Evolutionary conservation across 352 stramenopile genomes (phyloP).

Genomic region (Saprolegnia parasitica): DNA sequence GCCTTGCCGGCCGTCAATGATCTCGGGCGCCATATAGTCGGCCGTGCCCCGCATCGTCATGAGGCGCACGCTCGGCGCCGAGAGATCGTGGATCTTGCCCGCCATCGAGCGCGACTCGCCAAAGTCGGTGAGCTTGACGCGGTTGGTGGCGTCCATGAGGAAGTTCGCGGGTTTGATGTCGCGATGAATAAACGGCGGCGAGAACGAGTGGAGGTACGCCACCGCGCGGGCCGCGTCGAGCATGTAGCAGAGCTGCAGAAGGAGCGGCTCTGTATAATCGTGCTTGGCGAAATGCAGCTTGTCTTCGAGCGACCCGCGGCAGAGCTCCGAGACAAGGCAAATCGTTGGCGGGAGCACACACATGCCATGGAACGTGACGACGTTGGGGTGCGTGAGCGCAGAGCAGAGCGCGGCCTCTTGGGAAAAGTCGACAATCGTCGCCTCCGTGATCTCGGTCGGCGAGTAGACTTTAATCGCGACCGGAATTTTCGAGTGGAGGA

Average conservation of each 20-base stretch:
- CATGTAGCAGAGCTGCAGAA: slow-evolving; percentile 62
- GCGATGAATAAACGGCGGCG: slow-evolving; percentile 57
- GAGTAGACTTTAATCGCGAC: slow-evolving; percentile 68
- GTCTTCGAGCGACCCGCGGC: slow-evolving; percentile 53
- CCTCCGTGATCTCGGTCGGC: slow-evolving; percentile 44
- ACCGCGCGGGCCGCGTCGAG: slow-evolving; percentile 54
- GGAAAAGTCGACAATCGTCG: slow-evolving; percentile 51
- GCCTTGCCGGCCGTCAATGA: slow-evolving; percentile 39
- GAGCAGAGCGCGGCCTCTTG: slow-evolving; percentile 49
- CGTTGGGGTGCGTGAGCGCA: slow-evolving; percentile 50
- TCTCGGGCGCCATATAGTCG: slow-evolving; percentile 59
- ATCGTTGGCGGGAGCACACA: slow-evolving; percentile 72
- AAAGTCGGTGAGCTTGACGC: slow-evolving; percentile 80
- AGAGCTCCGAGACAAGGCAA: slow-evolving; percentile 68
- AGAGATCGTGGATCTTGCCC: slow-evolving; percentile 4
- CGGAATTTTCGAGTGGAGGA: slow-evolving; percentile 33
- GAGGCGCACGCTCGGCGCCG: neutral
- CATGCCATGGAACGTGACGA: slow-evolving; percentile 42
- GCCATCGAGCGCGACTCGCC: slow-evolving; percentile 39
- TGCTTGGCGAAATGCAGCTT: slow-evolving; percentile 17
- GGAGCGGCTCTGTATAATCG: slow-evolving; percentile 38
- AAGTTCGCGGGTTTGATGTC: slow-evolving; percentile 82
- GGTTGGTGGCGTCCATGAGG: slow-evolving; percentile 50
- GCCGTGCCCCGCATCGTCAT: slow-evolving; percentile 42
- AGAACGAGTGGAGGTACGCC: slow-evolving; percentile 71